Percentiles rank a stretch among this genome's conserved stretches.
Conservation (phyloP, 441 rosid genomes). For the Croton laevigatus region DNA sequence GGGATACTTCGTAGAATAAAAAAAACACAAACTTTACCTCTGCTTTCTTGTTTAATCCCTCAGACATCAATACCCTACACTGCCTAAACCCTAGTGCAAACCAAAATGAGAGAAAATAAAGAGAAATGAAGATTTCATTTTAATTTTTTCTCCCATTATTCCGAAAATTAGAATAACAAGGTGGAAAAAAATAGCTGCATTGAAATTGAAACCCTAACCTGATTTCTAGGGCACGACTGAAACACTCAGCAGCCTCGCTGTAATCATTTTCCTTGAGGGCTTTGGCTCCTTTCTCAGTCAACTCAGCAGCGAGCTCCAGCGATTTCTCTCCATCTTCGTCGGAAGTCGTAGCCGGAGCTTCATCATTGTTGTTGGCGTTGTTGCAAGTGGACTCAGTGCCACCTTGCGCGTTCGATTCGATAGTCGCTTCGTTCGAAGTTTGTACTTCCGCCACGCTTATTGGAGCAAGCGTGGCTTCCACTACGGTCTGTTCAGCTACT, state of each 20-base stretch:
- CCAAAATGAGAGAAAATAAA: background rate
- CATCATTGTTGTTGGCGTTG: constrained; percentile 33
- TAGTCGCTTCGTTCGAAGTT: constrained; percentile 54
- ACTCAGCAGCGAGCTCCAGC: constrained; percentile 55
- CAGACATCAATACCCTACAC: background rate
- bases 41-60: background rate
- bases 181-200: background rate
- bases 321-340: constrained; percentile 47
- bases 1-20: background rate
- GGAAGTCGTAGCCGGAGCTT: constrained; percentile 38
- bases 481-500: constrained; percentile 25
- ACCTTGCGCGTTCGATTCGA: constrained; percentile 40
- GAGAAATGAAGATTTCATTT: background rate
- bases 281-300: constrained; percentile 52
- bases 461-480: constrained; percentile 4
- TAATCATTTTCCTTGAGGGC: constrained; percentile 62
- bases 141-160: background rate
- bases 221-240: constrained; percentile 90
- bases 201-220: constrained; percentile 37
- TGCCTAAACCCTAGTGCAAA: background rate
- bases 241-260: constrained; percentile 77
- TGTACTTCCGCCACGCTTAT: constrained; percentile 33
- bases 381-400: constrained; percentile 66
- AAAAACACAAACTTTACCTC: background rate
- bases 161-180: background rate